Conservation (phyloP, 192 early-diverging fungal genomes). For the Mortierella claussenii region DNA sequence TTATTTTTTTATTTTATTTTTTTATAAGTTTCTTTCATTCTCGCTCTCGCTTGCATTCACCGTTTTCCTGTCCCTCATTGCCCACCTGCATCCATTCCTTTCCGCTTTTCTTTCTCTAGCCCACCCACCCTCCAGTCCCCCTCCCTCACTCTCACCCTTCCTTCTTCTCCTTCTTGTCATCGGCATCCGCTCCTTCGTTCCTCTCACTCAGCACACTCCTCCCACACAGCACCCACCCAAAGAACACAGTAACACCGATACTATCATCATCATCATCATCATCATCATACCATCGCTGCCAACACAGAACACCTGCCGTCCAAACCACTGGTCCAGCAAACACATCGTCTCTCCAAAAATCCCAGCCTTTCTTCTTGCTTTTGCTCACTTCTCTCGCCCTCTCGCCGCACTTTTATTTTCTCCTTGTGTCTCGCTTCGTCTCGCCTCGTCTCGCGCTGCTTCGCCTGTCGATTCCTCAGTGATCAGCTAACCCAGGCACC, state of each 20-base stretch:
- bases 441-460: no score
- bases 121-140: neutral
- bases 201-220: no score
- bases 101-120: neutral
- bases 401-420: neutral
- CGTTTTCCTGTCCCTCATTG: neutral
- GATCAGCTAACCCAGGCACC: no score
- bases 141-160: neutral
- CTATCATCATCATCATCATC: no score
- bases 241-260: no score
- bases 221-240: no score
- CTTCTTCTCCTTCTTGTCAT: neutral
- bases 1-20: neutral
- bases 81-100: neutral
- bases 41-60: neutral
- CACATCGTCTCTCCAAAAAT: neutral
- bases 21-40: neutral
- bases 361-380: neutral
- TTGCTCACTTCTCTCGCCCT: constrained; percentile 1
- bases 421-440: neutral
- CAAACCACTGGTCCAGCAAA: neutral
- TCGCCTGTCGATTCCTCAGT: no score
- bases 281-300: neutral
- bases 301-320: neutral
- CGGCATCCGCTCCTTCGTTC: neutral